A percentile compares a stretch with the other conserved stretches of the same genome.
Conservation (phyloP, 1,284 basidiomycete genomes). For the Peniophora sp. region DNA sequence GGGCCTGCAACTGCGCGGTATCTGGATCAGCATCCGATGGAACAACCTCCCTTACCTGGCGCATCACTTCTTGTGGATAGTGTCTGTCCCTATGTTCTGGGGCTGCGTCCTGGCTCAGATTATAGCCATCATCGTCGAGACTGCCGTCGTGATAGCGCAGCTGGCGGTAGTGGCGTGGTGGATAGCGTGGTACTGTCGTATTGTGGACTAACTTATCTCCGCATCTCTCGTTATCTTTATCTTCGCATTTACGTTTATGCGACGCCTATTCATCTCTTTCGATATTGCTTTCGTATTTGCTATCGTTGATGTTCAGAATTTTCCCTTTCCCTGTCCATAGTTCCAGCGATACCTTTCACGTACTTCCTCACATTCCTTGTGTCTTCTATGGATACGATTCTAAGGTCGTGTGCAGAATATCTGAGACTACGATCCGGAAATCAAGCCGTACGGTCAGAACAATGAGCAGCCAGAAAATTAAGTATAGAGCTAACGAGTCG, state of each 20-base stretch:
- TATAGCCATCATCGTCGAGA: conserved; percentile 49
- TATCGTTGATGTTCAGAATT: conserved; percentile 6
- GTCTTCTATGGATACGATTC: too few relatives aligned
- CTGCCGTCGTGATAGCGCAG: conserved; percentile 45
- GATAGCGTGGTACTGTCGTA: conserved; percentile 55
- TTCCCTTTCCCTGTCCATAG: not conserved
- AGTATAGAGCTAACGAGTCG: too few relatives aligned
- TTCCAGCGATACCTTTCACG: too few relatives aligned
- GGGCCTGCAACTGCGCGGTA: conserved; percentile 46
- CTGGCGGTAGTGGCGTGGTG: conserved; percentile 57
- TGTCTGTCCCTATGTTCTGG: conserved; percentile 52
- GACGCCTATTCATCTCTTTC: not conserved
- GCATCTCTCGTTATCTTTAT: too few relatives aligned
- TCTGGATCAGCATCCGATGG: conserved; percentile 38
- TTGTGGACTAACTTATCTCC: conserved; percentile 21
- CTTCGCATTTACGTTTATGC: too few relatives aligned
- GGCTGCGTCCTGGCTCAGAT: conserved; percentile 52
- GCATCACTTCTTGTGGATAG: conserved; percentile 51
- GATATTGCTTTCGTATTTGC: conserved; percentile 4
- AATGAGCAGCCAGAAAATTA: too few relatives aligned
- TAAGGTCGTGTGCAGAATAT: too few relatives aligned
- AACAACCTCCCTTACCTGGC: conserved; percentile 49
- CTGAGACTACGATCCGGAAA: too few relatives aligned
- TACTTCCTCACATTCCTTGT: too few relatives aligned
- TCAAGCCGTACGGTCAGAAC: too few relatives aligned